phyloP scores from a whole-genome alignment of 192 early-diverging fungal species.

The Backusella tarrabulga region DNA sequence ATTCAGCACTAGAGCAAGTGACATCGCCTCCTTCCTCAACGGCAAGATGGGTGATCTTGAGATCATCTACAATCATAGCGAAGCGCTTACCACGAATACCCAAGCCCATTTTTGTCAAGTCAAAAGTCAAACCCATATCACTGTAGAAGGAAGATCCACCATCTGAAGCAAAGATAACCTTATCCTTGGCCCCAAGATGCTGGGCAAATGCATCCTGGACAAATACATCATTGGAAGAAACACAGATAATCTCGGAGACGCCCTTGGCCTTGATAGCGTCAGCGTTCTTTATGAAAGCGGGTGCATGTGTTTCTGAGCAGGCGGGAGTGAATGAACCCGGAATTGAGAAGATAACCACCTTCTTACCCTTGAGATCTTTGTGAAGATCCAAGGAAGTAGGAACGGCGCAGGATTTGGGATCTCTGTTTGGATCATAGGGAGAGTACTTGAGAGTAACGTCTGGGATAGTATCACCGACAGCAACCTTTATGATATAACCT shows the following conservation, averaged over 20 bases:
- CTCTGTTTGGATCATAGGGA: conserved; percentile 26
- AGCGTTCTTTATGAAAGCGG: conserved; percentile 45
- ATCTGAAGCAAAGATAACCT: conserved; percentile 45
- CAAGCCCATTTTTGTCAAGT: conserved; percentile 55
- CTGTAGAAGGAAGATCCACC: conserved; percentile 59
- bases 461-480: conserved; percentile 22
- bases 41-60: conserved; percentile 51
- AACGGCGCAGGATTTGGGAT: conserved; percentile 19
- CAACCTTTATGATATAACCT: background rate
- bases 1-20: conserved; percentile 20
- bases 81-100: conserved; percentile 53
- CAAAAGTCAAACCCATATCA: conserved; percentile 41
- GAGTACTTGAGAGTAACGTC: conserved; percentile 25
- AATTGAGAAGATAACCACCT: conserved; percentile 60
- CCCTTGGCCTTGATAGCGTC: conserved; percentile 51
- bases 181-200: conserved; percentile 44
- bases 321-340: conserved; percentile 64
- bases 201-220: conserved; percentile 58
- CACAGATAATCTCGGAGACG: conserved; percentile 49
- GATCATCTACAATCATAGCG: conserved; percentile 51
- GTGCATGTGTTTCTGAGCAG: conserved; percentile 55
- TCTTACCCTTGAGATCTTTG: conserved; percentile 56
- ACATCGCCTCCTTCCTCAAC: conserved; percentile 36
- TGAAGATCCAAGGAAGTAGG: conserved; percentile 13
- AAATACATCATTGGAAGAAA: conserved; percentile 52